These are phyloP conservation scores for Gyromitra esculenta DNA, from an alignment of 2,329 filamentous ascomycete species.

Conservation along the genomic window DNA sequence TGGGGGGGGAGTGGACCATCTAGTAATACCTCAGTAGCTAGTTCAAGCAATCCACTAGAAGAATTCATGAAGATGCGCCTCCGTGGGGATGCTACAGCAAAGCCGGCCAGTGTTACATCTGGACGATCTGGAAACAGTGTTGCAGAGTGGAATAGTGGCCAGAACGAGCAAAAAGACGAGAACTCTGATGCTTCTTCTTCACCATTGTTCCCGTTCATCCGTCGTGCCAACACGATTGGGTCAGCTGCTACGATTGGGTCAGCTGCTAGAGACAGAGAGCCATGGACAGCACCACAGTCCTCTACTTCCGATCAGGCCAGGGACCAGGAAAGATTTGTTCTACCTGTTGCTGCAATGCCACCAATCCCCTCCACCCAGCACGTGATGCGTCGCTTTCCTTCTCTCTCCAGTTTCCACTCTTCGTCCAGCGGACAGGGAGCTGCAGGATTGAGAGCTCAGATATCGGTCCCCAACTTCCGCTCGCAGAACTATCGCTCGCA, in stretches of 20 bases:
- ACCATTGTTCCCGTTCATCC: conserved; percentile 28
- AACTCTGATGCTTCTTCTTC: not conserved
- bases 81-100: not conserved
- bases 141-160: not conserved
- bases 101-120: not conserved
- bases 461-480: conserved; percentile 49
- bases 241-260: conserved; percentile 20
- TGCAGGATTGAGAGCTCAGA: conserved; percentile 37
- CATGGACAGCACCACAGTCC: conserved; percentile 17
- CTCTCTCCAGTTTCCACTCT: conserved; percentile 54
- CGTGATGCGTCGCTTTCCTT: conserved; percentile 56
- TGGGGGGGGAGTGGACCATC: conserved; percentile 11
- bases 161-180: conserved; percentile 5
- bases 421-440: conserved; percentile 19
- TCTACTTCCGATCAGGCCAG: not conserved
- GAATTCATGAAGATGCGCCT: conserved; percentile 7
- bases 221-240: conserved; percentile 35
- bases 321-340: conserved; percentile 20
- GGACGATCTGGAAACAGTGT: conserved; percentile 7
- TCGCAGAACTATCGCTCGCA: conserved; percentile 6
- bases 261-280: conserved; percentile 21
- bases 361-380: conserved; percentile 33
- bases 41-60: conserved; percentile 33
- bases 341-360: conserved; percentile 28
- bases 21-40: not conserved